Evolutionary conservation across 495 filamentous ascomycete genomes (phyloP).

Genomic region (Aspergillus heteromorphus): DNA sequence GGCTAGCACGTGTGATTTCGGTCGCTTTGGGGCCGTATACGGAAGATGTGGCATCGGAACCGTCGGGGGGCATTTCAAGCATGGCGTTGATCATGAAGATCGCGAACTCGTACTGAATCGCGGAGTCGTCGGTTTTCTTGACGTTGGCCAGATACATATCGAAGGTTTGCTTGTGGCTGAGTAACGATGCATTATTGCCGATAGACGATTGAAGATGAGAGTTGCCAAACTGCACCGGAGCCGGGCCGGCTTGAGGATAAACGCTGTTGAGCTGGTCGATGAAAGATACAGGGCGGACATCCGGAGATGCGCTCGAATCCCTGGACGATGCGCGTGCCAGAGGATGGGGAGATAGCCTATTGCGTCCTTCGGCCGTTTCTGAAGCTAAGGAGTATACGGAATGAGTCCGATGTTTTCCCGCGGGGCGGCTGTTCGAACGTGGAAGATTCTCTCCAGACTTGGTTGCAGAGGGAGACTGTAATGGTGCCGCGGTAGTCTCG

Average conservation of each 20-base stretch:
- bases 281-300: slow-evolving; percentile 73
- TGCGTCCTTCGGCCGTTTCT: slow-evolving; percentile 56
- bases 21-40: slow-evolving; percentile 27
- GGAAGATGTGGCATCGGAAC: slow-evolving; percentile 34
- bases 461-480: slow-evolving; percentile 11
- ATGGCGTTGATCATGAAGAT: slow-evolving; percentile 86
- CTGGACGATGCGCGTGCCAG: slow-evolving; percentile 53
- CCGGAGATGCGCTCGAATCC: slow-evolving; percentile 61
- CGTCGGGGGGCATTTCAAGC: slow-evolving; percentile 52
- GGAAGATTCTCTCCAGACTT: slow-evolving; percentile 20
- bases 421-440: slow-evolving; percentile 49
- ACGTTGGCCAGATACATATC: slow-evolving; percentile 97
- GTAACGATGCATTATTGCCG: slow-evolving; percentile 79
- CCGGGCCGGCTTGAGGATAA: slow-evolving; percentile 80
- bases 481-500: slow-evolving; percentile 11
- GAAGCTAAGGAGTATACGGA: slow-evolving; percentile 69
- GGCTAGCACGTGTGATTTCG: slow-evolving; percentile 52
- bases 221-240: slow-evolving; percentile 64
- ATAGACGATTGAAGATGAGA: slow-evolving; percentile 68
- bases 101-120: slow-evolving; percentile 90
- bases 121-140: slow-evolving; percentile 88
- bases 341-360: slow-evolving; percentile 45
- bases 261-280: slow-evolving; percentile 82
- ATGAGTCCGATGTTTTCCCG: slow-evolving; percentile 54
- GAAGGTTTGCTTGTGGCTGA: slow-evolving; percentile 85